A percentile compares a stretch with the other conserved stretches of the same genome.
These are phyloP conservation scores for Westerdykella ornata DNA, from an alignment of 2,329 filamentous ascomycete genomes.

Conservation along the genomic window DNA sequence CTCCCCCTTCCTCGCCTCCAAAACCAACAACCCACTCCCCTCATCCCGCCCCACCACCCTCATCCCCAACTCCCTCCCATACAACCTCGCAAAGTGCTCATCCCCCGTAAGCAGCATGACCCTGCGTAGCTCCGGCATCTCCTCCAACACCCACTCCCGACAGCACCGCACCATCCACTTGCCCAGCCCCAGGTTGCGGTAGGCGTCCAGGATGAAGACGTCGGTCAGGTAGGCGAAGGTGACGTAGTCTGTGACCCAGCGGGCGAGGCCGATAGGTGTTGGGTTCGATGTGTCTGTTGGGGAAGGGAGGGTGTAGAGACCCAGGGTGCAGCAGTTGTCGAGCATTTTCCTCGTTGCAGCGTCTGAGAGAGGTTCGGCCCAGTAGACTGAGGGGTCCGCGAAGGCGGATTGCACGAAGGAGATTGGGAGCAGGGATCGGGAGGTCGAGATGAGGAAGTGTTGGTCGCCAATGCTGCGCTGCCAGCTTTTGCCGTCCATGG, in stretches of 20 bases:
- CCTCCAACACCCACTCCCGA: conserved; percentile 49
- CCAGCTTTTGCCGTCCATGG: conserved; percentile 16
- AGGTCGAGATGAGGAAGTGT: conserved; percentile 25
- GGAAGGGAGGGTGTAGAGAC: conserved; percentile 16
- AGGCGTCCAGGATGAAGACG: conserved; percentile 56
- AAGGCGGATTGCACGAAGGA: conserved; percentile 28
- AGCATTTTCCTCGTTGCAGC: conserved; percentile 20
- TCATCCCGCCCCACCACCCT: conserved; percentile 11
- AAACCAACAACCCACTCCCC: conserved; percentile 14
- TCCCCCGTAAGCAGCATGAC: conserved; percentile 23
- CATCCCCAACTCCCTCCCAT: conserved; percentile 26
- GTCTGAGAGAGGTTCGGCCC: conserved; percentile 22
- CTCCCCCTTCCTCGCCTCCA: conserved; percentile 20
- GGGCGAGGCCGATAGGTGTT: conserved; percentile 51
- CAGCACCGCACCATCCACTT: conserved; percentile 58
- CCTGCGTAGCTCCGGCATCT: conserved; percentile 53
- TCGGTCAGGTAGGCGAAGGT: conserved; percentile 66
- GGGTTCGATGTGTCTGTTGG: conserved; percentile 4
- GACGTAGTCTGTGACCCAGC: conserved; percentile 63
- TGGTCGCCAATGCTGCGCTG: conserved; percentile 14
- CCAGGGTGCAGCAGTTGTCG: conserved; percentile 30
- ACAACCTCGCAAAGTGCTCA: conserved; percentile 21
- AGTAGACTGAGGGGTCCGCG: conserved; percentile 24
- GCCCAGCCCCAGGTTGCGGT: conserved; percentile 57
- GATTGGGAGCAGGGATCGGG: conserved; percentile 16